Evolutionary conservation across 2,329 filamentous ascomycete genomes (phyloP).

Genomic region (Alternaria hordeiaustralica): DNA sequence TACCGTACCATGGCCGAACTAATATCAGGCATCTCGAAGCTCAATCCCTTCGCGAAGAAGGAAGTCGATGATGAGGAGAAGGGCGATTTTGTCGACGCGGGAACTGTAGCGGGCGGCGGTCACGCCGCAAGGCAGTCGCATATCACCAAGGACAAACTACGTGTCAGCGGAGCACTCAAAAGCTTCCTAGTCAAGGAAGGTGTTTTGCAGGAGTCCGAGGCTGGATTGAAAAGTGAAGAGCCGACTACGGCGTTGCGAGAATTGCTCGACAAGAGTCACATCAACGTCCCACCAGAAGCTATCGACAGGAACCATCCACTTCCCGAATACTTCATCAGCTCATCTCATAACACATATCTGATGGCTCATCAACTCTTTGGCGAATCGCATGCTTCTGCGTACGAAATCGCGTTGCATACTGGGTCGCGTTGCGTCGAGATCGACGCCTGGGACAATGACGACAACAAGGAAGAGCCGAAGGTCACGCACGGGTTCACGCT

Average conservation of each 20-base stretch:
- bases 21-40: conserved; percentile 40
- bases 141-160: conserved; percentile 61
- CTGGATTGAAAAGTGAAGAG: conserved; percentile 54
- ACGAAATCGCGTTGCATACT: conserved; percentile 66
- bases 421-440: conserved; percentile 76
- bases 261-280: conserved; percentile 64
- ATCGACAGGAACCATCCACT: conserved; percentile 66
- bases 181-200: conserved; percentile 62
- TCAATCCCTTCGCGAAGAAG: conserved; percentile 44
- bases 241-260: conserved; percentile 56
- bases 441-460: conserved; percentile 72
- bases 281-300: conserved; percentile 62
- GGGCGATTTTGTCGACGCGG: conserved; percentile 60
- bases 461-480: conserved; percentile 68
- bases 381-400: conserved; percentile 66
- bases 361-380: conserved; percentile 74
- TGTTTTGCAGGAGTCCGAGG: conserved; percentile 58
- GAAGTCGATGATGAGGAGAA: conserved; percentile 58
- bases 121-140: conserved; percentile 58
- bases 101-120: conserved; percentile 65
- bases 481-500: conserved; percentile 74
- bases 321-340: conserved; percentile 75
- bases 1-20: conserved; percentile 42
- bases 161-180: conserved; percentile 65
- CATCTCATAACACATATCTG: conserved; percentile 76